Percentiles rank a stretch among this genome's conserved stretches.
phyloP scores from a whole-genome alignment of 2,329 filamentous ascomycete species.

The Venturia nashicola region DNA sequence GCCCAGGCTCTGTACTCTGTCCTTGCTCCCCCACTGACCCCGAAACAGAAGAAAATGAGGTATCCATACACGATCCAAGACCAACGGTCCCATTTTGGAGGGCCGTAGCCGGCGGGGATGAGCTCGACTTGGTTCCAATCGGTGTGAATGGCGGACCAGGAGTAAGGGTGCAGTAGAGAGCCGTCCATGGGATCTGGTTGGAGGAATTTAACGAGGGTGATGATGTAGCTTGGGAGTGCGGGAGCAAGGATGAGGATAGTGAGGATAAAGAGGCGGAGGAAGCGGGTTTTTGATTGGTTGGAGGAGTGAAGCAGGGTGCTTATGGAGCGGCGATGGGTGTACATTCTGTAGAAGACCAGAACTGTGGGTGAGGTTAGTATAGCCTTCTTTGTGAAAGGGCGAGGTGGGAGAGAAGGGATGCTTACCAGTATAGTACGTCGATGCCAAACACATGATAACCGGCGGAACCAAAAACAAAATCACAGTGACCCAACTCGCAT shows the following conservation, averaged over 20 bases:
- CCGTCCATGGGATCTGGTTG: neutral
- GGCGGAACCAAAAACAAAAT: constrained; percentile 45
- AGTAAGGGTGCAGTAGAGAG: constrained; percentile 28
- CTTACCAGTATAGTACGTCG: constrained; percentile 46
- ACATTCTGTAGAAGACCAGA: constrained; percentile 47
- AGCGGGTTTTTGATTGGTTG: constrained; percentile 45
- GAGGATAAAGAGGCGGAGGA: constrained; percentile 49
- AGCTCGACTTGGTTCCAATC: constrained; percentile 36
- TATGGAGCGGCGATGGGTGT: constrained; percentile 47
- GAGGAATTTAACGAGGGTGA: neutral
- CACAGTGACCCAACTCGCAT: constrained; percentile 45
- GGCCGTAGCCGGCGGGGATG: constrained; percentile 32
- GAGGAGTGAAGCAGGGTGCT: constrained; percentile 40
- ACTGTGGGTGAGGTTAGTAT: constrained; percentile 25
- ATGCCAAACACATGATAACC: constrained; percentile 39
- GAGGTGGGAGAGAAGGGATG: constrained; percentile 12
- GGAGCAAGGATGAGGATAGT: constrained; percentile 38
- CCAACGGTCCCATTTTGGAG: constrained; percentile 44
- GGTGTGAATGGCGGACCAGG: constrained; percentile 42
- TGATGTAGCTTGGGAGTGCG: neutral
- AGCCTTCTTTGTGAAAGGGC: neutral
- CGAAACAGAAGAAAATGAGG: constrained; percentile 51
- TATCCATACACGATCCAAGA: constrained; percentile 41
- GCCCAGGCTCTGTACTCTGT: constrained; percentile 39
- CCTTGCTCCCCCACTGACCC: constrained; percentile 48